Percentiles rank a stretch among this genome's conserved stretches.
phyloP scores from a whole-genome alignment of 805 yeast species.

The Schwanniomyces vanrijiae region DNA sequence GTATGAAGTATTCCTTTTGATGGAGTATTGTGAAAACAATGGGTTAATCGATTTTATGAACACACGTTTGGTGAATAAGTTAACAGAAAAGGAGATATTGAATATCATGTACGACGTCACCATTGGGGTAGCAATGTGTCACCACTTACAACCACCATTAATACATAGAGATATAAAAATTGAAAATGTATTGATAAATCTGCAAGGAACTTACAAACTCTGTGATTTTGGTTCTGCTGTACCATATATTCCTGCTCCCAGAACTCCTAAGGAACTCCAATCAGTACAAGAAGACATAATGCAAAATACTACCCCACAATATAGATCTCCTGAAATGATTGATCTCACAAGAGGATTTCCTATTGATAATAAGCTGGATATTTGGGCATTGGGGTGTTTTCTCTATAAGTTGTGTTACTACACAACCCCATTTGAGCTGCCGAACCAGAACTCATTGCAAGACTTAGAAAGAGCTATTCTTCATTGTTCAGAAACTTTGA shows the following conservation, averaged over 20 bases:
- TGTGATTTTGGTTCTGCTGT: slow-evolving; percentile 86
- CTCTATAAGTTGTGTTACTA: slow-evolving; percentile 76
- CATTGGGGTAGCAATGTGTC: slow-evolving; percentile 77
- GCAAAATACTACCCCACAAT: slow-evolving; percentile 83
- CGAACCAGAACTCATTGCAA: slow-evolving; percentile 31
- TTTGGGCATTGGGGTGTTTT: slow-evolving; percentile 84
- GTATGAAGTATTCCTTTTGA: slow-evolving; percentile 74
- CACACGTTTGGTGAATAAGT: slow-evolving; percentile 60
- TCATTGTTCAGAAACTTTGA: slow-evolving; percentile 50
- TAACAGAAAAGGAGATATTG: slow-evolving; percentile 67
- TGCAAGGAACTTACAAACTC: slow-evolving; percentile 58
- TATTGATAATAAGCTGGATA: slow-evolving; percentile 78
- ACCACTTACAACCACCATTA: slow-evolving; percentile 66
- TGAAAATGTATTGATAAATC: slow-evolving; percentile 72
- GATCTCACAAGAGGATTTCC: slow-evolving; percentile 68
- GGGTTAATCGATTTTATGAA: slow-evolving; percentile 83
- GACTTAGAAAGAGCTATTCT: slow-evolving; percentile 61
- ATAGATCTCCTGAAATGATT: slow-evolving; percentile 82
- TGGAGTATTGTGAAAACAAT: slow-evolving; percentile 77
- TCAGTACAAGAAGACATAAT: slow-evolving; percentile 65
- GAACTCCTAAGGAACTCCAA: slow-evolving; percentile 57
- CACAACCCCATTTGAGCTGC: slow-evolving; percentile 77
- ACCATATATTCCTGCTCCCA: slow-evolving; percentile 61
- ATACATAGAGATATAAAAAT: slow-evolving; percentile 81
- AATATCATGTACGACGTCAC: slow-evolving; percentile 68